phyloP scores from a whole-genome alignment of 306 rosid genomes.

The Cucurbita argyrosperma region DNA sequence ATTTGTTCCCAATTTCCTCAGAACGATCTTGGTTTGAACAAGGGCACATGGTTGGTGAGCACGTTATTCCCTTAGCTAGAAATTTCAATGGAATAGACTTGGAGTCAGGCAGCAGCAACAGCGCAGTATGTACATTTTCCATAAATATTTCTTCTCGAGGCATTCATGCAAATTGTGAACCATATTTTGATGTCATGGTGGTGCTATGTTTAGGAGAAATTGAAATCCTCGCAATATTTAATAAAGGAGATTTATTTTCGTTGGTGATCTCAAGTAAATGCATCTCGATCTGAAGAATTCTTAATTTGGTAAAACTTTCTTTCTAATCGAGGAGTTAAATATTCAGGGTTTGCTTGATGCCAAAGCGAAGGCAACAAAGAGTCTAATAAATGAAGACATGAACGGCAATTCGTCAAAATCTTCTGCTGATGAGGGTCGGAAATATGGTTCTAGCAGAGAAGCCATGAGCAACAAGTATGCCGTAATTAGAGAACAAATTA shows the following conservation, averaged over 20 bases:
- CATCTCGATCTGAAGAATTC: background rate
- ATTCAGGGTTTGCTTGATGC: conserved; percentile 47
- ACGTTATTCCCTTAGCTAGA: conserved; percentile 79
- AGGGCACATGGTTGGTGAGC: conserved; percentile 80
- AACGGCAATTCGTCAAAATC: conserved; percentile 31
- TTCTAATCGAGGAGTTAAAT: conserved; percentile 6
- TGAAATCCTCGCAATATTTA: background rate
- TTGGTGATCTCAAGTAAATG: background rate
- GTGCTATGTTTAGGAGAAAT: background rate
- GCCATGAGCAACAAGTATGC: conserved; percentile 82
- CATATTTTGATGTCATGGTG: background rate
- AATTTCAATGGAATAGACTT: conserved; percentile 53
- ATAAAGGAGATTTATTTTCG: background rate
- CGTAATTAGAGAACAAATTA: conserved; percentile 52
- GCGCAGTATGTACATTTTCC: conserved; percentile 31
- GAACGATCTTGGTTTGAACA: conserved; percentile 84
- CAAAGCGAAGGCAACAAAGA: conserved; percentile 47
- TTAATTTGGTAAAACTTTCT: background rate
- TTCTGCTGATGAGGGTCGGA: conserved; percentile 46
- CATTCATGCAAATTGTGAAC: background rate
- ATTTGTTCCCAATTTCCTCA: conserved; percentile 17
- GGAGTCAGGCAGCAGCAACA: conserved; percentile 42
- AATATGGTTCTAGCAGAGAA: conserved; percentile 56
- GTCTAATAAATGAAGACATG: conserved; percentile 17
- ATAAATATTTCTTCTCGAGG: background rate